A percentile compares a stretch with the other conserved stretches of the same genome.
Evolutionary conservation across 2,329 filamentous ascomycete species (phyloP).

Genomic region (Alternaria rosae): DNA sequence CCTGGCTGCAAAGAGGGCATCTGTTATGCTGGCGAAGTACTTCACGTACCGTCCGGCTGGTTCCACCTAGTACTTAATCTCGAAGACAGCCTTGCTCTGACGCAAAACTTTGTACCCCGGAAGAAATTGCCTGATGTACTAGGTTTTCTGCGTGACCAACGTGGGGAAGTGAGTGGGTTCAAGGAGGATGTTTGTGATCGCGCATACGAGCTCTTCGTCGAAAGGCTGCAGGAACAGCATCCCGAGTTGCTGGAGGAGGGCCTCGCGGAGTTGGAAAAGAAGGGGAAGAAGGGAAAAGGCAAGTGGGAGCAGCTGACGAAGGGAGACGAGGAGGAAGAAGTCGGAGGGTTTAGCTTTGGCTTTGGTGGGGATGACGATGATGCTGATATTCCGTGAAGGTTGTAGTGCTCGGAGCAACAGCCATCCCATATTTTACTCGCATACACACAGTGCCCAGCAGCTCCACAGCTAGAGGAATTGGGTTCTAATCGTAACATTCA

Average conservation of each 20-base stretch:
- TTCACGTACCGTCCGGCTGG: slow-evolving; percentile 94
- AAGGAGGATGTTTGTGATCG: slow-evolving; percentile 73
- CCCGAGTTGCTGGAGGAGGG: slow-evolving; percentile 71
- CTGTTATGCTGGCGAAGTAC: slow-evolving; percentile 81
- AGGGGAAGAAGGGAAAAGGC: slow-evolving; percentile 69
- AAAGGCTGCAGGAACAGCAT: slow-evolving; percentile 68
- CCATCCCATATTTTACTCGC: not conserved
- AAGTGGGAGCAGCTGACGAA: slow-evolving; percentile 86
- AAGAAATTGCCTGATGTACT: slow-evolving; percentile 78
- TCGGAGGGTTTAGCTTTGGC: slow-evolving; percentile 66
- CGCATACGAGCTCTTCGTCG: slow-evolving; percentile 73
- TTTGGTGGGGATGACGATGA: slow-evolving; percentile 64
- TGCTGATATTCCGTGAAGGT: slow-evolving; percentile 43
- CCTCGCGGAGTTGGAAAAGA: slow-evolving; percentile 69
- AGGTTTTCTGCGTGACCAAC: slow-evolving; percentile 79
- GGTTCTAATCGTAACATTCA: not conserved
- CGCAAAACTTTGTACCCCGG: slow-evolving; percentile 90
- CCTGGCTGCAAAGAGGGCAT: slow-evolving; percentile 86
- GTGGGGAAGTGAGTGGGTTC: slow-evolving; percentile 89
- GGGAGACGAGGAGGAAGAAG: slow-evolving; percentile 53
- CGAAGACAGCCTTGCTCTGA: slow-evolving; percentile 83
- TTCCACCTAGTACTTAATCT: slow-evolving; percentile 96
- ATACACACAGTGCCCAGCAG: not conserved
- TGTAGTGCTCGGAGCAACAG: not conserved
- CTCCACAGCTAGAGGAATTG: too few species aligned